Conservation (phyloP, 2,329 filamentous ascomycete genomes). For the Hirsutella minnesotensis region DNA sequence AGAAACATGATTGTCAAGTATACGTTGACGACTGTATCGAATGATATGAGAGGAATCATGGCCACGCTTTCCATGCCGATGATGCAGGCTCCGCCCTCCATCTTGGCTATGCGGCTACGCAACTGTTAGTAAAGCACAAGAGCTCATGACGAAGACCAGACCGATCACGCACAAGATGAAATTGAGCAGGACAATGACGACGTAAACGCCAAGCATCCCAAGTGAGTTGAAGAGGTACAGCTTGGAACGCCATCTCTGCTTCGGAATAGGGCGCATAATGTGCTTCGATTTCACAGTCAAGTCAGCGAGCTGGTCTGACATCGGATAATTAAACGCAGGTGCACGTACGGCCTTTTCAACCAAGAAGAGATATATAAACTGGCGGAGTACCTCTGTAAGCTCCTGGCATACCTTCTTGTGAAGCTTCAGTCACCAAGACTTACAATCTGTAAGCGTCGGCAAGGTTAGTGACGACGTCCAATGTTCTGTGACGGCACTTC, state of each 20-base stretch:
- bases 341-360: slow-evolving; percentile 48
- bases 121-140: background rate
- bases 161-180: slow-evolving; percentile 42
- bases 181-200: slow-evolving; percentile 40
- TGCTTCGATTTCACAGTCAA: slow-evolving; percentile 23
- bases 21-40: slow-evolving; percentile 49
- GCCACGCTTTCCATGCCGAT: slow-evolving; percentile 48
- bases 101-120: slow-evolving; percentile 42
- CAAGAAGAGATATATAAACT: slow-evolving; percentile 53
- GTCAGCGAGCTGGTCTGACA: slow-evolving; percentile 3
- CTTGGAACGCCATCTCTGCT: slow-evolving; percentile 39
- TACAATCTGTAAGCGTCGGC: slow-evolving; percentile 17
- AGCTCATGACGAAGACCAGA: background rate
- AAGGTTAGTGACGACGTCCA: background rate
- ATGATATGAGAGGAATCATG: slow-evolving; percentile 49
- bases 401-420: background rate
- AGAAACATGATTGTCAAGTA: slow-evolving; percentile 54
- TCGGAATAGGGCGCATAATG: slow-evolving; percentile 43
- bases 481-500: no score
- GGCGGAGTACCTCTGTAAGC: no score
- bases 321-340: background rate
- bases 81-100: slow-evolving; percentile 43
- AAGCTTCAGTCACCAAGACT: slow-evolving; percentile 2
- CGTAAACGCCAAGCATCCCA: slow-evolving; percentile 37
- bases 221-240: slow-evolving; percentile 51